Evolutionary conservation across 176 grass and related monocot species (phyloP), one percentile per base, ranked within the genome.

Genomic region (Bonia amplexicaulis): DNA sequence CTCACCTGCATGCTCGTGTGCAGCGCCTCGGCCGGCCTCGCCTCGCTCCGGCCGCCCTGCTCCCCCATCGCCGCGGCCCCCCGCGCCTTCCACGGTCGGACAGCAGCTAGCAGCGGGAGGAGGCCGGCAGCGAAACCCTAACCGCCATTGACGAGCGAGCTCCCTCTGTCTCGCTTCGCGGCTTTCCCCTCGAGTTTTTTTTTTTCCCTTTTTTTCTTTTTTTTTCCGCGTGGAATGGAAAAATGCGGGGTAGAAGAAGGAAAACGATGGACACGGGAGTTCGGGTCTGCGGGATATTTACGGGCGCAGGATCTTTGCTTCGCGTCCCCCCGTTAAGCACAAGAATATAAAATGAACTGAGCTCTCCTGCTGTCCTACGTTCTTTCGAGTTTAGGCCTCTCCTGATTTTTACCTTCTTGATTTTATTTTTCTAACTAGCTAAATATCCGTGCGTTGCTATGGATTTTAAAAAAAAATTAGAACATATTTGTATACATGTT

Each of bases 111-210:
- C 51, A 25, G 72, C 25, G 54, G 31, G 72, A 72, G 65, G 40
- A 61, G 55, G 68, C 10, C 31, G 27, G 75, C 12, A 55, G 20
- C 42, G 74, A 85, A 90, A 92, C 84, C 88, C 90, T 85, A 89
- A 45, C 80, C 74, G 69, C 74, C 90, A 87, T 90, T 90, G 87
- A 76, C 70, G 27, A 17, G 84, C 65, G 29, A 20, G 29, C 71
- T 20, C 12, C 25, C 37, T 42, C 26, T 44, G 54, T 39, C 74
- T 51, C 80, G 55, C 84, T 71, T 75, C 66, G 69, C 65, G 25
- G 47, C 54, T 55, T 57, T 70, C 67, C 85, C 77, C 77, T 66
- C 25, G 33, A 22, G 26, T 20, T 39, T 20, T 68, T 33, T 3
- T 68, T 33, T 3, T 8, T 27, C 1, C 0, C 11, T 39, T 46